Conservation (phyloP, 2,329 filamentous ascomycete genomes). For the Monosporascus cannonballus region DNA sequence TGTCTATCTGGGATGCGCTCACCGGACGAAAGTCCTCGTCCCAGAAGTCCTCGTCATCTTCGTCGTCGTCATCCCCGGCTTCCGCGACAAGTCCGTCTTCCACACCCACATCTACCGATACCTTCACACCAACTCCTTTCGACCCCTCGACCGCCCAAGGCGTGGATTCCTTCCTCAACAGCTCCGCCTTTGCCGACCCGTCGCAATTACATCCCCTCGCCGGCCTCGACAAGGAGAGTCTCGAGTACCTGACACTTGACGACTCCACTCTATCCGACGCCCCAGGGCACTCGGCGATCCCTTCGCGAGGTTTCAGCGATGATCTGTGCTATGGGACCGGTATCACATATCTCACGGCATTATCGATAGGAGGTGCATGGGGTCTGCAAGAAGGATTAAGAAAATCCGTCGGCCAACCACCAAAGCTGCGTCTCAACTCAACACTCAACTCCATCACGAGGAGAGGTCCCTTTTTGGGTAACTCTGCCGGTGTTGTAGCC, state of each 20-base stretch:
- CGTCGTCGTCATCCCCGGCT: slow-evolving; percentile 12
- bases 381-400: slow-evolving; percentile 84
- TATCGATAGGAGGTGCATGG: slow-evolving; percentile 84
- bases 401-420: slow-evolving; percentile 69
- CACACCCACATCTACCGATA: slow-evolving; percentile 40
- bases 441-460: slow-evolving; percentile 92
- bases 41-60: slow-evolving; percentile 26
- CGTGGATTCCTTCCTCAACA: slow-evolving; percentile 79
- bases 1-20: slow-evolving; percentile 57
- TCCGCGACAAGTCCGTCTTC: slow-evolving; percentile 38
- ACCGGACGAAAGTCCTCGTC: slow-evolving; percentile 50
- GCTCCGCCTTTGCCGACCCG: slow-evolving; percentile 74
- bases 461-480: slow-evolving; percentile 89
- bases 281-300: slow-evolving; percentile 82
- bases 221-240: slow-evolving; percentile 83
- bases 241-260: slow-evolving; percentile 93
- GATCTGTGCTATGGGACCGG: slow-evolving; percentile 97
- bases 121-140: slow-evolving; percentile 53
- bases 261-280: slow-evolving; percentile 83
- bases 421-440: slow-evolving; percentile 88
- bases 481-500: slow-evolving; percentile 91
- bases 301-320: slow-evolving; percentile 94
- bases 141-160: slow-evolving; percentile 70
- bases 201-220: slow-evolving; percentile 87
- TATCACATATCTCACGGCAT: slow-evolving; percentile 83